Percentiles rank a stretch among this genome's conserved stretches.
Evolutionary conservation across 805 yeast genomes (phyloP).

Genomic region (Lachancea waltii): DNA sequence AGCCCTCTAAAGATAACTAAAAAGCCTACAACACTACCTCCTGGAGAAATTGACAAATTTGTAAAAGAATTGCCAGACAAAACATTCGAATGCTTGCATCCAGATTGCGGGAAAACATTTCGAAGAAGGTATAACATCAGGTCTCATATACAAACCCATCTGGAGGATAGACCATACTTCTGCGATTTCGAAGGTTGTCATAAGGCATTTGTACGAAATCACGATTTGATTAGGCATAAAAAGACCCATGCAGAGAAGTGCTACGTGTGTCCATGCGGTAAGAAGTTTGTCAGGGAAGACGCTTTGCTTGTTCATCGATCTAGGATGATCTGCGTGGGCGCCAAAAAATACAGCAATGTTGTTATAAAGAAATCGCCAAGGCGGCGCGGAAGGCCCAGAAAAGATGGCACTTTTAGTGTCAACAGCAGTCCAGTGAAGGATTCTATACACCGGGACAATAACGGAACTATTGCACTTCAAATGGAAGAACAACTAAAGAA

Average conservation of each 20-base stretch:
- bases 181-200: slow-evolving; percentile 62
- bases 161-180: slow-evolving; percentile 86
- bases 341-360: slow-evolving; percentile 32
- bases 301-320: slow-evolving; percentile 77
- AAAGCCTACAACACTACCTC: slow-evolving; percentile 51
- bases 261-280: slow-evolving; percentile 86
- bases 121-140: slow-evolving; percentile 86
- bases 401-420: slow-evolving; percentile 15
- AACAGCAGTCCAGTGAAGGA: slow-evolving; percentile 25
- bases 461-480: slow-evolving; percentile 16
- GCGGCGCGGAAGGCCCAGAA: slow-evolving; percentile 25
- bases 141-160: slow-evolving; percentile 94
- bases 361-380: slow-evolving; percentile 29
- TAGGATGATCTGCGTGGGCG: slow-evolving; percentile 79
- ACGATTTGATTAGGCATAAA: slow-evolving; percentile 84
- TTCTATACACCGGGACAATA: slow-evolving; percentile 16
- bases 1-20: slow-evolving; percentile 27
- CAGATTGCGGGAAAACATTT: slow-evolving; percentile 75
- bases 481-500: slow-evolving; percentile 23
- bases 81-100: slow-evolving; percentile 65
- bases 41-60: slow-evolving; percentile 81
- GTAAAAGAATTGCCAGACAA: slow-evolving; percentile 77
- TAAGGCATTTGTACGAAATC: slow-evolving; percentile 89
- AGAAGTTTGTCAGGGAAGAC: slow-evolving; percentile 83
- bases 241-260: slow-evolving; percentile 76